Base-by-base conservation (phyloP, 2,329 filamentous ascomycete species). In the Ophiostoma angusticollis region DNA sequence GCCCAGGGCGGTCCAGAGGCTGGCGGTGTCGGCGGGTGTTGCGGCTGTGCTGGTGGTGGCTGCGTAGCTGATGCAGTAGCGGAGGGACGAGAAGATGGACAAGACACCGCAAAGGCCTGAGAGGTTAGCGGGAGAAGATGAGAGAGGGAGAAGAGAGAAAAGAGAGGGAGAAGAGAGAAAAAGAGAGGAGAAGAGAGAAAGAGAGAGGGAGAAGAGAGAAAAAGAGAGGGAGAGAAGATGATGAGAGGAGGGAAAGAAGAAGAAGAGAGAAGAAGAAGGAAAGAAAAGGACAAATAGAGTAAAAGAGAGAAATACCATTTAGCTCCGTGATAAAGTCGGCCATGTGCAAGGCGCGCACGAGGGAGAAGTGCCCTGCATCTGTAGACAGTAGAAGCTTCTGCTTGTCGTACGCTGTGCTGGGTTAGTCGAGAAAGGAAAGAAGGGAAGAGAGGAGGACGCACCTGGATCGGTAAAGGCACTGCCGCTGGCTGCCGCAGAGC, bases 11-110 rank as follows among this genome's bases (percentile, higher is more conserved):
- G 79, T 64, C 73, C 84, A 96, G 39, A 95, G 65, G 51, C 85
- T 80, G 37, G 66, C 67, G 50, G 67, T 39, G 80, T 65, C 43
- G 68, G 56, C 8, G 80, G 70, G 47, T 80, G n/a, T n/a, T n/a
- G n/a, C n/a, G n/a, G n/a, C n/a, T n/a, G n/a, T n/a, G n/a, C n/a
- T n/a, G n/a, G n/a, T n/a, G n/a, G n/a, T n/a, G n/a, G n/a, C n/a
- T n/a, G n/a, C n/a, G n/a, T n/a, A n/a, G n/a, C n/a, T 74, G 46
- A 93, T 72, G 60, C 83, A 91, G 70, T 96, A 96, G 49, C 86
- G 84, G 64, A 98, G 74, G 18, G 86, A 94, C 32, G 86, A 87
- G 64, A 96, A 87, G 55, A 98, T 75, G 56, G 89, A 95, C 80
- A 95, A 89, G 59, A 94, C 77, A 48, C 84, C 84, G 62, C 84